Base-by-base conservation (phyloP, 805 yeast species). In the Candida sakaeoensis region DNA sequence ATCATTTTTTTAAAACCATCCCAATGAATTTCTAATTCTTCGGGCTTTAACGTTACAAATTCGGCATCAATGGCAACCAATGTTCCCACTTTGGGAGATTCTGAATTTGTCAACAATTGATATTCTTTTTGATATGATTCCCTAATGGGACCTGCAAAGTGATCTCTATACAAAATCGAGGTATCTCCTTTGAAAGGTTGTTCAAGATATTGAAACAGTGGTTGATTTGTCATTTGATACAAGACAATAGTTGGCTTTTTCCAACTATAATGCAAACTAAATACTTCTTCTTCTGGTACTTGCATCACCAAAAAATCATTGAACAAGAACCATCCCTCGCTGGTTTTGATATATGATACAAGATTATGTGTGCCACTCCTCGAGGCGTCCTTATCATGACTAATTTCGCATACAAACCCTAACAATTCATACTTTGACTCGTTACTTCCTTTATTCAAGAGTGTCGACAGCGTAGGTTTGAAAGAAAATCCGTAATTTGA, bases 51-150 rank as follows among this genome's bases (percentile, higher is more conserved):
- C 22, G 81, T 75, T 2, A 93, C 98, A 70, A 95, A 93, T 60
- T 93, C 99, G 0, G 99, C 97, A 68, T 93, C 99, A 42, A 93
- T 83, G 0, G 98, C 99, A 14, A 91, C 81, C 28, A 89, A 58
- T 1, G 86, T 69, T 0, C 96, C 96, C 0, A 80, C 73, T 15
- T 54, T 54, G 0, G 96, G 96, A 0, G 87, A 85, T 50, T 85
- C 90, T 34, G 73, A 70, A 24, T 63, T 63, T 0, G 88, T 79
- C 42, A 87, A 62, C n/a, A 85, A 64, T 49, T 78, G 74, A 54
- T 85, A 86, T 46, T 87, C 91, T 38, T 74, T 67, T 33, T 68
- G 70, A 41, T 72, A 69, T 0, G 71, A 74, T 38, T 77, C 78
- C 44, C 89, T 68, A 5, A 79, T 76, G 1, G 82, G 81, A 12